Percentiles rank a stretch among this genome's conserved stretches.
These are phyloP conservation scores for Coemansia sp. DNA, from an alignment of 371 early-diverging fungal species.

Conservation along the genomic window DNA sequence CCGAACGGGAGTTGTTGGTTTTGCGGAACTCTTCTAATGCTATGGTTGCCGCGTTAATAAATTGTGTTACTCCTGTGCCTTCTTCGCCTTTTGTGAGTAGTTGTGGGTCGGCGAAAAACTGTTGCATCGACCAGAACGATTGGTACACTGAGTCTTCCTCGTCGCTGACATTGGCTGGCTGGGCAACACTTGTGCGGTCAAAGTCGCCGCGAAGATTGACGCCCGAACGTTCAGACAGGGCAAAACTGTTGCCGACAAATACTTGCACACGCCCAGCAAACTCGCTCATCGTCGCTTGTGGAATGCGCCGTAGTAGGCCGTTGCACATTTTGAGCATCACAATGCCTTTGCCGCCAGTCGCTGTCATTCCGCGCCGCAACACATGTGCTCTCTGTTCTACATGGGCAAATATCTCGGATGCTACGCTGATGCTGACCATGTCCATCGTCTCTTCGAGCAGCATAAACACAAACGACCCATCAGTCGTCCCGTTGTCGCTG, in stretches of 20 bases:
- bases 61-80: slow-evolving; percentile 5
- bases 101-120: slow-evolving; percentile 54
- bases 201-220: slow-evolving; percentile 83
- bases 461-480: slow-evolving; percentile 28
- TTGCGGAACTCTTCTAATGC: slow-evolving; percentile 45
- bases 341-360: slow-evolving; percentile 76
- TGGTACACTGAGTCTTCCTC: slow-evolving; percentile 41
- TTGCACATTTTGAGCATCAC: slow-evolving; percentile 81
- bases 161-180: slow-evolving; percentile 10
- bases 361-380: slow-evolving; percentile 57
- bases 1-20: slow-evolving; percentile 18
- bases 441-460: slow-evolving; percentile 44
- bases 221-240: slow-evolving; percentile 80
- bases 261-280: slow-evolving; percentile 80
- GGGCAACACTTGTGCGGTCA: slow-evolving; percentile 60
- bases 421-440: slow-evolving; percentile 18
- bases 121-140: slow-evolving; percentile 57
- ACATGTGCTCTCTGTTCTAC: slow-evolving; percentile 29
- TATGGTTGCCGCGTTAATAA: slow-evolving; percentile 25
- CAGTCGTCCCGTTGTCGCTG: slow-evolving; percentile 16
- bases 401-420: slow-evolving; percentile 27
- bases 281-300: slow-evolving; percentile 74
- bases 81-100: slow-evolving; percentile 3
- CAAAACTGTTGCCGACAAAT: slow-evolving; percentile 75
- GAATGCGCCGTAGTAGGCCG: slow-evolving; percentile 74